phyloP scores from a whole-genome alignment of 129 eudicot genomes.

The Logfia minima region DNA sequence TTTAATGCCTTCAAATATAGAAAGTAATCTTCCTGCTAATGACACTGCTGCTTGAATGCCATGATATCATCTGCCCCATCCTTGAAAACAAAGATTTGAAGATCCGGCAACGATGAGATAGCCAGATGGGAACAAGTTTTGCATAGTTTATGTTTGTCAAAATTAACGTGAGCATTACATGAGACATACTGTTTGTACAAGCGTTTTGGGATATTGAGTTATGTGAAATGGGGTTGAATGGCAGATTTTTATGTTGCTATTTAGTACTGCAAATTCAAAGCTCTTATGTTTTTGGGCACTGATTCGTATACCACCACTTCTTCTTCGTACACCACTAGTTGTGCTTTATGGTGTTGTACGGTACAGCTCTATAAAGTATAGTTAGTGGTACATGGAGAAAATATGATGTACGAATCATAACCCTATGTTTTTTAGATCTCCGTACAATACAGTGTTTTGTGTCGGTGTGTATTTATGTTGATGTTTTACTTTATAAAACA shows the following conservation, averaged over 20 bases:
- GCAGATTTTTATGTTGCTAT: background rate
- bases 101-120: slow-evolving; percentile 1
- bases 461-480: too few relatives aligned
- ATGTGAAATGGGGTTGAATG: slow-evolving; percentile 24
- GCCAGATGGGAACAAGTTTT: slow-evolving; percentile 2
- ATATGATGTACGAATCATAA: too few relatives aligned
- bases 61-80: background rate
- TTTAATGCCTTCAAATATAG: slow-evolving; percentile 98
- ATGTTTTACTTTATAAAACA: too few relatives aligned
- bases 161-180: background rate
- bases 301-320: too few relatives aligned
- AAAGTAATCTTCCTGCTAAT: slow-evolving; percentile 57
- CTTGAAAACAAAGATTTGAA: slow-evolving; percentile 18
- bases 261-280: background rate
- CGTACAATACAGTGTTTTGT: too few relatives aligned
- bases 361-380: too few relatives aligned
- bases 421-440: too few relatives aligned
- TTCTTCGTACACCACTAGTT: too few relatives aligned
- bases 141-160: slow-evolving; percentile 9
- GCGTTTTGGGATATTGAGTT: slow-evolving; percentile 11
- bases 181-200: slow-evolving; percentile 11
- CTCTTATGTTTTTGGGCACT: background rate
- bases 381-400: too few relatives aligned
- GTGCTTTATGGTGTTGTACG: too few relatives aligned
- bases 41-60: slow-evolving; percentile 30